Evolutionary conservation across 805 yeast species (phyloP).

Genomic region (Yamadazyma sp.): DNA sequence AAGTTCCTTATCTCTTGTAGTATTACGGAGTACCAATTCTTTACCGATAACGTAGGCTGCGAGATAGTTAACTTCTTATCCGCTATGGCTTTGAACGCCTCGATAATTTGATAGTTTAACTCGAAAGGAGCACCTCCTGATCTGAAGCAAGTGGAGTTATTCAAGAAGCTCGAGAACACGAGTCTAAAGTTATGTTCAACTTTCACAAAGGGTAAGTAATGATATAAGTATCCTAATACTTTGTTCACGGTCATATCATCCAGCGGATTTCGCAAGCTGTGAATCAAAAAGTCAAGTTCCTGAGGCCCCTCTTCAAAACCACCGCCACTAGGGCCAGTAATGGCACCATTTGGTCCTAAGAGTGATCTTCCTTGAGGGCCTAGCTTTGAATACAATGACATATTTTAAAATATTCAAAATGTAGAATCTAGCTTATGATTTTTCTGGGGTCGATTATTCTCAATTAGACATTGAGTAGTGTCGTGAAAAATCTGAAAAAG

Average conservation of each 20-base stretch:
- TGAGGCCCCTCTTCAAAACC: slow-evolving; percentile 22
- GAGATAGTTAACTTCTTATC: slow-evolving; percentile 48
- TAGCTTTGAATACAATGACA: slow-evolving; percentile 17
- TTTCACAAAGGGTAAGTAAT: slow-evolving; percentile 52
- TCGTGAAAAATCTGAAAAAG: too few relatives aligned
- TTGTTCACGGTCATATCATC: slow-evolving; percentile 29
- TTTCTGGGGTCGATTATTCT: slow-evolving; percentile 12
- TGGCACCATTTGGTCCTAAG: background rate
- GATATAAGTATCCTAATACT: slow-evolving; percentile 47
- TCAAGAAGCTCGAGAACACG: slow-evolving; percentile 44
- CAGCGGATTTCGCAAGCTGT: slow-evolving; percentile 44
- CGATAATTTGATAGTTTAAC: slow-evolving; percentile 41
- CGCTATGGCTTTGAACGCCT: slow-evolving; percentile 46
- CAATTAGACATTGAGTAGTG: too few relatives aligned
- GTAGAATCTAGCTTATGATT: slow-evolving; percentile 6
- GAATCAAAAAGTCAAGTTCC: slow-evolving; percentile 48
- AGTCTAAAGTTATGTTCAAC: slow-evolving; percentile 46
- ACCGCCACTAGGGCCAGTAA: background rate
- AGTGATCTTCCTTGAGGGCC: slow-evolving; percentile 16
- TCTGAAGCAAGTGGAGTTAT: slow-evolving; percentile 38
- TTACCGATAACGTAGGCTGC: slow-evolving; percentile 48
- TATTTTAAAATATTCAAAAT: too few relatives aligned
- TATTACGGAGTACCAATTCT: slow-evolving; percentile 42
- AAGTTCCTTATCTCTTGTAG: slow-evolving; percentile 34
- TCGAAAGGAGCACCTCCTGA: slow-evolving; percentile 22